Evolutionary conservation across 495 filamentous ascomycete genomes (phyloP).

Genomic region (Penicillium antarcticum): DNA sequence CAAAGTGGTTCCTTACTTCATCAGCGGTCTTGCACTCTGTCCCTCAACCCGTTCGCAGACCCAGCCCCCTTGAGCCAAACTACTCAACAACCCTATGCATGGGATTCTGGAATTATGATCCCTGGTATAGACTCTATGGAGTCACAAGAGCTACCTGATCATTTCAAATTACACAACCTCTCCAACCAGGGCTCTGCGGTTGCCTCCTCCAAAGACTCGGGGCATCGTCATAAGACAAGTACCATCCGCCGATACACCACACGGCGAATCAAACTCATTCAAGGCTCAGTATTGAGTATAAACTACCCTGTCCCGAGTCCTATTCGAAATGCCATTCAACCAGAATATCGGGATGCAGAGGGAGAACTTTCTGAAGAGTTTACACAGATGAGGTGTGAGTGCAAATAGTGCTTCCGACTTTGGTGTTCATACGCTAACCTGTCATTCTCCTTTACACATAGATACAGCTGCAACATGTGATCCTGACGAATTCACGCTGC

Average conservation of each 20-base stretch:
- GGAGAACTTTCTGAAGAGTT: slow-evolving; percentile 86
- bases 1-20: not conserved
- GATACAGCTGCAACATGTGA: slow-evolving; percentile 97
- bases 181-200: slow-evolving; percentile 3
- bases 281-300: slow-evolving; percentile 90
- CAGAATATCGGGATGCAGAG: slow-evolving; percentile 84
- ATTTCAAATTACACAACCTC: slow-evolving; percentile 3
- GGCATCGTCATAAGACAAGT: not conserved
- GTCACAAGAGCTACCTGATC: not conserved
- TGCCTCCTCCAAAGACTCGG: not conserved
- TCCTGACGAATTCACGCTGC: slow-evolving; percentile 95
- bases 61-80: not conserved
- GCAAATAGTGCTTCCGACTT: too few relatives aligned
- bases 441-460: slow-evolving; percentile 15
- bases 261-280: slow-evolving; percentile 91
- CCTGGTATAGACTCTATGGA: not conserved
- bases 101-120: not conserved
- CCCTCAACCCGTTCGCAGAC: not conserved
- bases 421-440: not conserved
- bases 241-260: slow-evolving; percentile 75
- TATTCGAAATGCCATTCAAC: slow-evolving; percentile 91
- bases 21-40: not conserved
- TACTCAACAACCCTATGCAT: not conserved
- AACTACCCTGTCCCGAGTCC: slow-evolving; percentile 97
- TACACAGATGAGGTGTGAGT: slow-evolving; percentile 86